Evolutionary conservation across 2,329 filamentous ascomycete genomes (phyloP).

Genomic region (Pseudocercospora cruenta): DNA sequence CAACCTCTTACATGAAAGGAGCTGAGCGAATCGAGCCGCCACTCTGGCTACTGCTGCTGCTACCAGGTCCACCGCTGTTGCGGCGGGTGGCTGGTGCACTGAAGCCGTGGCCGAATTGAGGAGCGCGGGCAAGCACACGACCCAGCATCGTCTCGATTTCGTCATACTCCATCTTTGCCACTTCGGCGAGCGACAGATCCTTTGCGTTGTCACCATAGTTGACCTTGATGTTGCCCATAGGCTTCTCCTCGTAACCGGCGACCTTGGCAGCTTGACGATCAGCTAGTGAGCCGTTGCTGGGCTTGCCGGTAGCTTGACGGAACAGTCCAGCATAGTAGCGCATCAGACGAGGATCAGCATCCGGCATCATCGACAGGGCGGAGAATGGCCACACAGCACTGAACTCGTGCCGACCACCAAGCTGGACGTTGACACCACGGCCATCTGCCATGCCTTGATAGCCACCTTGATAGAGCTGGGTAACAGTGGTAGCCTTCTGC

Average conservation of each 20-base stretch:
- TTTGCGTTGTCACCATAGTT: slow-evolving; percentile 29
- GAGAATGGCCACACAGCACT: slow-evolving; percentile 38
- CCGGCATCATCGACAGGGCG: slow-evolving; percentile 31
- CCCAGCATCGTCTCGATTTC: slow-evolving; percentile 29
- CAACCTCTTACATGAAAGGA: background rate
- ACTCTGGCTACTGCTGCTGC: background rate
- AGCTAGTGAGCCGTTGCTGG: slow-evolving; percentile 18
- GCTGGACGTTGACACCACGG: slow-evolving; percentile 29
- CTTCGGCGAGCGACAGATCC: slow-evolving; percentile 29
- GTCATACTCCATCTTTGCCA: slow-evolving; percentile 33
- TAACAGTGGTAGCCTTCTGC: slow-evolving; percentile 36
- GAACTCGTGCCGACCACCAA: slow-evolving; percentile 29
- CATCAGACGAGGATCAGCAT: slow-evolving; percentile 31
- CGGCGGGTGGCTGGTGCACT: slow-evolving; percentile 9
- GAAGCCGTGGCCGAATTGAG: slow-evolving; percentile 2
- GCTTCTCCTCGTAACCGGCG: slow-evolving; percentile 18
- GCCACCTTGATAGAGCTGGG: slow-evolving; percentile 22
- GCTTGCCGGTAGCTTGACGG: slow-evolving; percentile 26
- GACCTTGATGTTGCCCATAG: slow-evolving; percentile 36
- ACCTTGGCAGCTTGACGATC: slow-evolving; percentile 23
- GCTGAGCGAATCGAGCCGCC: background rate
- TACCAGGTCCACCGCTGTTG: slow-evolving; percentile 1
- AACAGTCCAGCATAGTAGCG: slow-evolving; percentile 34
- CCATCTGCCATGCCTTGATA: slow-evolving; percentile 28
- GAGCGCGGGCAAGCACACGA: slow-evolving; percentile 13